Evolutionary conservation across 1,284 basidiomycete species (phyloP).

Genomic region (Leccinum laetum): DNA sequence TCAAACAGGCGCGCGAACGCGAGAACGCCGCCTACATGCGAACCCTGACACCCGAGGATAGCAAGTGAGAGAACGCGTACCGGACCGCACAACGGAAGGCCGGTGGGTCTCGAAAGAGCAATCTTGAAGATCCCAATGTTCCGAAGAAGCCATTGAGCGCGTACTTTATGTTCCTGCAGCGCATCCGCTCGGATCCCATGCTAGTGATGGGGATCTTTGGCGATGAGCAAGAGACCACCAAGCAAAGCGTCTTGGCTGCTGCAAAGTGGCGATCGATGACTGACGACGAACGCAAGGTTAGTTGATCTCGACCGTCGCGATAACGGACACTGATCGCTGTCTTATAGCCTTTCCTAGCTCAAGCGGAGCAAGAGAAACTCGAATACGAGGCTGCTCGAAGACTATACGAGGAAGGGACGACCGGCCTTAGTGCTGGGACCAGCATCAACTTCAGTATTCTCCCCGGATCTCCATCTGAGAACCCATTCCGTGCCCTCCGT

Average conservation of each 20-base stretch:
- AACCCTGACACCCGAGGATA: conserved; percentile 91
- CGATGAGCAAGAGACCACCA: conserved; percentile 93
- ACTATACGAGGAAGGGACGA: conserved; percentile 80
- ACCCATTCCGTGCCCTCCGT: conserved; percentile 46
- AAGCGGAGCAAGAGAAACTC: conserved; percentile 91
- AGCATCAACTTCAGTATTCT: conserved; percentile 81
- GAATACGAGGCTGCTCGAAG: conserved; percentile 83
- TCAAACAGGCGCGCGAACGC: conserved; percentile 83
- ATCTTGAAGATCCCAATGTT: conserved; percentile 96
- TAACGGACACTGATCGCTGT: conserved; percentile 9
- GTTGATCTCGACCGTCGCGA: conserved; percentile 22
- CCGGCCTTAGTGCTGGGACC: conserved; percentile 62
- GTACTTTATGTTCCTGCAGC: conserved; percentile 94
- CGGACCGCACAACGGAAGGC: conserved; percentile 92
- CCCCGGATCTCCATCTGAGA: conserved; percentile 54
- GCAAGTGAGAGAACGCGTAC: conserved; percentile 91
- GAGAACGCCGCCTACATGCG: conserved; percentile 87
- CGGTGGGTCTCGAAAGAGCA: conserved; percentile 91
- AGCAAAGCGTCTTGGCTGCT: conserved; percentile 93
- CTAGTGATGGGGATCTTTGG: conserved; percentile 84
- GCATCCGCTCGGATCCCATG: conserved; percentile 74
- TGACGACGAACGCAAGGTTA: conserved; percentile 88
- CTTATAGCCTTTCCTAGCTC: conserved; percentile 81
- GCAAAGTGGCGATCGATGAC: conserved; percentile 91
- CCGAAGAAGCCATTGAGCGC: conserved; percentile 96